Conservation (phyloP, 73 alveolate species). For the Strombidium stylifer region DNA sequence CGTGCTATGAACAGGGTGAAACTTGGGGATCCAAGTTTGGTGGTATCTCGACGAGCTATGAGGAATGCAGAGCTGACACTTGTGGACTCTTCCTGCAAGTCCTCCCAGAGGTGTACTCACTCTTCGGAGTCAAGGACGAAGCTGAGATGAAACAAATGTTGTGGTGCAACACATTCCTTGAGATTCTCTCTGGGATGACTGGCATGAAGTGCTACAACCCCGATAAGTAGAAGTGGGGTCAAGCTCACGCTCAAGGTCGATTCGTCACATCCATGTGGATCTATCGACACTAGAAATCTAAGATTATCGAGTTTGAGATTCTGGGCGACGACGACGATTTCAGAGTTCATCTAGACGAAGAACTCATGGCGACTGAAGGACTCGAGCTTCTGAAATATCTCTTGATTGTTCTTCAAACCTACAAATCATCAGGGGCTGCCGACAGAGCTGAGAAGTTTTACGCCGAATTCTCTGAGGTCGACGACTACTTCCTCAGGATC, state of each 20-base stretch:
- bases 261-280: slow-evolving; percentile 63
- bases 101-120: slow-evolving; percentile 65
- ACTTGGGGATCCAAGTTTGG: slow-evolving; percentile 92
- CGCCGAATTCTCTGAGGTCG: slow-evolving; percentile 50
- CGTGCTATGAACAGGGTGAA: slow-evolving; percentile 81
- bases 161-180: slow-evolving; percentile 69
- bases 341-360: slow-evolving; percentile 47
- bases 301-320: slow-evolving; percentile 39
- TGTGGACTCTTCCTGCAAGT: slow-evolving; percentile 84
- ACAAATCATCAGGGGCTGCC: slow-evolving; percentile 53
- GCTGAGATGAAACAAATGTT: slow-evolving; percentile 66
- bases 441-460: slow-evolving; percentile 62
- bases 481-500: slow-evolving; percentile 56
- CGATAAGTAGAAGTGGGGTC: slow-evolving; percentile 81
- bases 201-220: slow-evolving; percentile 71
- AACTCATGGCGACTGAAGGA: slow-evolving; percentile 46
- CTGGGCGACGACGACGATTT: slow-evolving; percentile 51
- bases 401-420: slow-evolving; percentile 54
- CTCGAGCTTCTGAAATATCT: slow-evolving; percentile 58
- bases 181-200: slow-evolving; percentile 55
- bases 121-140: slow-evolving; percentile 63
- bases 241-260: slow-evolving; percentile 71
- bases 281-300: slow-evolving; percentile 11
- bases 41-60: slow-evolving; percentile 71
- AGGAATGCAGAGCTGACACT: slow-evolving; percentile 92